A percentile compares a stretch with the other conserved stretches of the same genome.
phyloP scores from a whole-genome alignment of 2,329 filamentous ascomycete species.

The Pseudopyrenochaeta lycopersici region DNA sequence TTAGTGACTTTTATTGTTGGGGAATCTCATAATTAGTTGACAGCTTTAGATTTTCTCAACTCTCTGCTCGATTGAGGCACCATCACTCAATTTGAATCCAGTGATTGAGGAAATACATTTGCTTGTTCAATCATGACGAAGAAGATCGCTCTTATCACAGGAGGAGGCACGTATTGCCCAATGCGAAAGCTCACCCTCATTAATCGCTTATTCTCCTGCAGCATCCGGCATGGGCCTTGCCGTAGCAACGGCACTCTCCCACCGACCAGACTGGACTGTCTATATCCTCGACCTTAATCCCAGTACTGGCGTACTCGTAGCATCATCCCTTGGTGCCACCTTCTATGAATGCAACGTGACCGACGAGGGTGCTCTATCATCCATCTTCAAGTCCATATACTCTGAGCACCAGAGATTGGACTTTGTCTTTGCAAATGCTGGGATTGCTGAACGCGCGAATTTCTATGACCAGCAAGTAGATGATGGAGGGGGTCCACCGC shows the following conservation, averaged over 20 bases:
- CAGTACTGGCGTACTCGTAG: conserved; percentile 33
- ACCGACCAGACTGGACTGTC: conserved; percentile 46
- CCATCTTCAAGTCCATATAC: conserved; percentile 49
- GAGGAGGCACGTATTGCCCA: conserved; percentile 14
- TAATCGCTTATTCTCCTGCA: conserved; percentile 13
- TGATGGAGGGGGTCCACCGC: conserved; percentile 12
- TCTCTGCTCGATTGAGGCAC: not conserved
- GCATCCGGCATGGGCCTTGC: conserved; percentile 55
- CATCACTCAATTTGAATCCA: too few species aligned
- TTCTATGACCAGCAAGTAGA: conserved; percentile 41
- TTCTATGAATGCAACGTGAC: conserved; percentile 51
- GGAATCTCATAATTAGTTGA: not conserved
- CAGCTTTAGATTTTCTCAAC: not conserved
- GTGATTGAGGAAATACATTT: too few species aligned
- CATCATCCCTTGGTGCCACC: conserved; percentile 23
- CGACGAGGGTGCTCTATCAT: conserved; percentile 42
- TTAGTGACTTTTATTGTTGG: not conserved
- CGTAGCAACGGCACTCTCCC: conserved; percentile 47
- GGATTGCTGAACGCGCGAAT: conserved; percentile 52
- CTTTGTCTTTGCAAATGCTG: conserved; percentile 60
- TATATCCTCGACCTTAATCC: conserved; percentile 52
- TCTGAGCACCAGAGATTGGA: conserved; percentile 47
- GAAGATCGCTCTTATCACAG: conserved; percentile 20
- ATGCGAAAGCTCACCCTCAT: not conserved
- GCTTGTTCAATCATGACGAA: too few species aligned